A percentile compares a stretch with the other conserved stretches of the same genome.
phyloP scores from a whole-genome alignment of 139 green algal genomes.

The Volvox africanus region DNA sequence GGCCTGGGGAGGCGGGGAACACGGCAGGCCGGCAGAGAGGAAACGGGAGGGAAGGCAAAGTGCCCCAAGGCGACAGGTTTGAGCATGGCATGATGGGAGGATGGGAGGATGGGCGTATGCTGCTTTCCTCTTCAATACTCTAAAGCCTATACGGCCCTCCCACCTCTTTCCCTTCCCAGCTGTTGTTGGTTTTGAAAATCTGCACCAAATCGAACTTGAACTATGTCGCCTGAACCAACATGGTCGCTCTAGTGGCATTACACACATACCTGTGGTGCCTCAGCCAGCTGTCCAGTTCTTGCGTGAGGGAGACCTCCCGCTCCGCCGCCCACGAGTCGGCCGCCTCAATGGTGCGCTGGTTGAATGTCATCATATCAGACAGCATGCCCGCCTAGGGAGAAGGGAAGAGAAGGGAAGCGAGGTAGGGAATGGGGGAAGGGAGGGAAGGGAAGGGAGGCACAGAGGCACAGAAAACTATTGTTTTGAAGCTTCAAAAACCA shows the following conservation, averaged over 20 bases:
- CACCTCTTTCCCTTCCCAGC: too few relatives aligned
- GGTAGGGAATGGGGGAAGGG: neutral
- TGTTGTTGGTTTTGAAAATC: too few relatives aligned
- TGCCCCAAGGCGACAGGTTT: neutral
- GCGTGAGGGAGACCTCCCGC: constrained; percentile 67
- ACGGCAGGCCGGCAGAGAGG: neutral
- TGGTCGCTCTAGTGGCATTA: too few relatives aligned
- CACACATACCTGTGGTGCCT: constrained; percentile 62
- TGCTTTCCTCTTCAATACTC: neutral
- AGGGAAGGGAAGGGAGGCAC: neutral
- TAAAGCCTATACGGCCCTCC: too few relatives aligned
- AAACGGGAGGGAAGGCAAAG: neutral
- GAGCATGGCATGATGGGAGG: neutral
- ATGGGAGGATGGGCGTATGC: neutral
- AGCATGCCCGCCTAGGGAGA: constrained; percentile 47
- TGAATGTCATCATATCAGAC: constrained; percentile 67
- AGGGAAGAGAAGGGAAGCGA: neutral
- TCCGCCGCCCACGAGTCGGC: constrained; percentile 59
- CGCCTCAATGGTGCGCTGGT: constrained; percentile 33
- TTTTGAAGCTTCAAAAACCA: too few relatives aligned
- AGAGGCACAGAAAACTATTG: neutral
- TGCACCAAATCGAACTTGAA: too few relatives aligned
- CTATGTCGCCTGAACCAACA: too few relatives aligned
- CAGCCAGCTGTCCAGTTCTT: constrained; percentile 74
- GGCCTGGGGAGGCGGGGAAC: constrained; percentile 38